Conservation (phyloP, 2,329 filamentous ascomycete genomes). For the Didymella glomerata region DNA sequence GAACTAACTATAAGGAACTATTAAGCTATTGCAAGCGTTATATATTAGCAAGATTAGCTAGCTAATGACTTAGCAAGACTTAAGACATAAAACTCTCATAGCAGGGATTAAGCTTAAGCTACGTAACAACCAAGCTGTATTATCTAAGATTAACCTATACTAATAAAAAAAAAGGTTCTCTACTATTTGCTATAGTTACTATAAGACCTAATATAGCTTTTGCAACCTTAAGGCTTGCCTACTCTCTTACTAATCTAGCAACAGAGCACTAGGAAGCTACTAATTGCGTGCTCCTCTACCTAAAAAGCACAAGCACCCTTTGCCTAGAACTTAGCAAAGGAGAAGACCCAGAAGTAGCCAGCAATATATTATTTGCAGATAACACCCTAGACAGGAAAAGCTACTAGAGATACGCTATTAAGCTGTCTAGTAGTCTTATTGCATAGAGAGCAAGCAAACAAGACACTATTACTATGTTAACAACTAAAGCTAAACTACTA, state of each 20-base stretch:
- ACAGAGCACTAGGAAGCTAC: neutral
- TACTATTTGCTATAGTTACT: too few species aligned
- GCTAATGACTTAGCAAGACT: neutral
- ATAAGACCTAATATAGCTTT: too few species aligned
- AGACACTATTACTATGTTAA: neutral
- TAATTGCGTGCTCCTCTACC: neutral
- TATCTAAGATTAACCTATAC: too few species aligned
- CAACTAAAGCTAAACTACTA: neutral
- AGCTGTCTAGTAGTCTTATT: neutral
- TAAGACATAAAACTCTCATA: neutral
- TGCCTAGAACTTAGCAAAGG: neutral
- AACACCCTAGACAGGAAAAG: neutral
- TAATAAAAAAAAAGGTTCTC: too few species aligned
- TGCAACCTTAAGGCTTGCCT: too few species aligned
- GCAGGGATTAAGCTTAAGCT: neutral
- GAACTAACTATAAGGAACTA: neutral
- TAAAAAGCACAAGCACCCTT: neutral
- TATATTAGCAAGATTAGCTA: neutral
- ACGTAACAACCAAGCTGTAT: neutral
- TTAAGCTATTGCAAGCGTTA: neutral
- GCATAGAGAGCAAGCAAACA: neutral
- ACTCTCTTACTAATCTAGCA: too few species aligned
- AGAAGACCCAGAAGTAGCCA: neutral
- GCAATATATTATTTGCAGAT: neutral
- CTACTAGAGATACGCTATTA: neutral